These are phyloP conservation scores for Veloporphyrellus conicus DNA, from an alignment of 1,284 basidiomycete genomes.

Conservation along the genomic window DNA sequence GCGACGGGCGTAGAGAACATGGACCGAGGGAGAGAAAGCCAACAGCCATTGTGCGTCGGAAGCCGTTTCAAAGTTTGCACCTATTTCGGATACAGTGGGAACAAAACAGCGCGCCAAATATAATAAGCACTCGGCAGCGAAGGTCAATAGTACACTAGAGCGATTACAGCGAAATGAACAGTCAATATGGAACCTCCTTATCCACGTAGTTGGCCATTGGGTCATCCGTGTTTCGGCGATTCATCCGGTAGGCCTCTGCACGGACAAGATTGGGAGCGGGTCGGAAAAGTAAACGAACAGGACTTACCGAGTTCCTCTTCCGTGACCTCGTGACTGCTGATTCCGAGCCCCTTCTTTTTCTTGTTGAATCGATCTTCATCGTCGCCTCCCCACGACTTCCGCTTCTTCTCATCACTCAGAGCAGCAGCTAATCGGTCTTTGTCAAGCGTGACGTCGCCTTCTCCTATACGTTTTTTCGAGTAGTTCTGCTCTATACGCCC, in stretches of 20 bases:
- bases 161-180: constrained; percentile 19
- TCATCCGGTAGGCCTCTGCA: constrained; percentile 82
- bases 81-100: constrained; percentile 30
- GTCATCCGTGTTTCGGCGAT: constrained; percentile 66
- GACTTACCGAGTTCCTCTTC: constrained; percentile 86
- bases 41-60: constrained; percentile 11
- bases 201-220: constrained; percentile 87
- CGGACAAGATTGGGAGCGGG: constrained; percentile 8
- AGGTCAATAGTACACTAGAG: constrained; percentile 24
- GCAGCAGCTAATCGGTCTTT: constrained; percentile 65
- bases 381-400: constrained; percentile 57
- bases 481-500: constrained; percentile 57
- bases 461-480: constrained; percentile 68
- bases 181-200: constrained; percentile 35
- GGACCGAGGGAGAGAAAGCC: constrained; percentile 28
- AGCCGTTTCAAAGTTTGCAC: constrained; percentile 16
- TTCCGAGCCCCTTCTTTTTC: constrained; percentile 50
- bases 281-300: constrained; percentile 8
- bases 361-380: constrained; percentile 58
- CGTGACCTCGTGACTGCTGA: constrained; percentile 69
- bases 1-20: constrained; percentile 43
- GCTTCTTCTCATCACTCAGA: constrained; percentile 75
- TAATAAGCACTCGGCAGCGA: constrained; percentile 1
- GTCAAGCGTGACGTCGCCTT: constrained; percentile 71
- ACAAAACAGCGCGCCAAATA: constrained; percentile 31